phyloP scores from a whole-genome alignment of 2,329 filamentous ascomycete genomes.

The Pseudocercospora eumusae region DNA sequence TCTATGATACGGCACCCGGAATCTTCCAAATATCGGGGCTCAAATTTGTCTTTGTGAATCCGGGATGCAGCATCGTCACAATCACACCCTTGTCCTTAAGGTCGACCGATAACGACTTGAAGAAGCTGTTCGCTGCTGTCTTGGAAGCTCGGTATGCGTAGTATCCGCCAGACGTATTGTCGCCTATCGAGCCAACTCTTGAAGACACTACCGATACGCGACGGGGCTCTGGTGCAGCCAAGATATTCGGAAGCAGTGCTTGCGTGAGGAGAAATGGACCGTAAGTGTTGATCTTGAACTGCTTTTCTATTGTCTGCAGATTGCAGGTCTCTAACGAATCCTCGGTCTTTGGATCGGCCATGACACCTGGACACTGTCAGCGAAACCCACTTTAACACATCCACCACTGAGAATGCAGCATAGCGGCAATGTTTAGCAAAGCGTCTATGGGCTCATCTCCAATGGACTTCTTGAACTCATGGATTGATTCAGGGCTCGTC shows the following conservation, averaged over 20 bases:
- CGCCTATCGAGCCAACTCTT: slow-evolving; percentile 44
- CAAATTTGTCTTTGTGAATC: slow-evolving; percentile 43
- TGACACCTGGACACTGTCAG: slow-evolving; percentile 33
- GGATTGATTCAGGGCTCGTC: slow-evolving; percentile 35
- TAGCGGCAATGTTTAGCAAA: slow-evolving; percentile 33
- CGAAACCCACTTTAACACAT: background rate
- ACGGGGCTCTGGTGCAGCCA: slow-evolving; percentile 25
- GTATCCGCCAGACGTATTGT: slow-evolving; percentile 43
- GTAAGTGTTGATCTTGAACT: slow-evolving; percentile 37
- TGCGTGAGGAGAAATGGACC: slow-evolving; percentile 42
- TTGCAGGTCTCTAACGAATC: slow-evolving; percentile 38
- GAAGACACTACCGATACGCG: slow-evolving; percentile 42
- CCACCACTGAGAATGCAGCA: slow-evolving; percentile 22
- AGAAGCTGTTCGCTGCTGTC: slow-evolving; percentile 45
- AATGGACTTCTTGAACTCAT: slow-evolving; percentile 31
- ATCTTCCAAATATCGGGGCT: slow-evolving; percentile 32
- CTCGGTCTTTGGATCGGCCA: slow-evolving; percentile 20
- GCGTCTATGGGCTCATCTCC: slow-evolving; percentile 37
- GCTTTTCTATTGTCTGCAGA: slow-evolving; percentile 34
- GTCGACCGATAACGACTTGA: slow-evolving; percentile 45
- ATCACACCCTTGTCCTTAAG: slow-evolving; percentile 39
- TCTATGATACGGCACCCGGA: slow-evolving; percentile 43
- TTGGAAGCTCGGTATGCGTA: slow-evolving; percentile 47
- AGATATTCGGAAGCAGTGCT: slow-evolving; percentile 44
- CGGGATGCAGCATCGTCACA: slow-evolving; percentile 43